Evolutionary conservation across 306 rosid genomes (phyloP), one percentile per base, ranked within the genome.

Genomic region (Lotus japonicus): DNA sequence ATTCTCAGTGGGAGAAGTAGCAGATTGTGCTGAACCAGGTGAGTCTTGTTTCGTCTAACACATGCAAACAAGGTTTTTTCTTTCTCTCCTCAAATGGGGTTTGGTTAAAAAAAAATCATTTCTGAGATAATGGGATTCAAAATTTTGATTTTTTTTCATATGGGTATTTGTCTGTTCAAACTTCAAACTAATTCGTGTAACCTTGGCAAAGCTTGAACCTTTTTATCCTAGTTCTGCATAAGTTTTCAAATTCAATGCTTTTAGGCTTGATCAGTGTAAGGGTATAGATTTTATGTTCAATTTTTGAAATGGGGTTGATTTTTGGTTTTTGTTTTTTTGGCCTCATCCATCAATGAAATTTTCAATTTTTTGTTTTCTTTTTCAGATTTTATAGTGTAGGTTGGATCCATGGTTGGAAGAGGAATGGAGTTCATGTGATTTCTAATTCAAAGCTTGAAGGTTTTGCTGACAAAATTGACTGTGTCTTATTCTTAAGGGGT

Each of bases 351-450:
- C n/a, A 13, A 3, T 64, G 14, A 74, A 77, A 46, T 72, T 39
- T 79, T 56, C 48, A 74, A 54, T 48, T 75, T 61, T 9, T 31
- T 31, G 36, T 1, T 66, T 64, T 36, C n/a, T n/a, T 70, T 26
- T 75, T 9, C 81, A 77, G 80, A 64, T 83, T 82, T 21, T 73
- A 9, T 52, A 13, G 59, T 26, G 68, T 66, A 72, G 42, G 70
- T 77, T 75, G 55, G 36, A 70, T 79, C 28, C 23, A 14, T 66
- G 60, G 81, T 76, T 73, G 64, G 31, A 70, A 9, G 72, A 39
- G 57, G 42, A 39, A 46, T 61, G 72, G 61, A 58, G 49, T 77
- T 76, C 73, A 52, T 73, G 82, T 85, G 80, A 78, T 77, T 57
- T 58, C 77, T 45, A 57, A 77, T 66, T 42, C 71, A 54, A 58